Percentiles rank a stretch among this genome's conserved stretches.
Conservation (phyloP, 805 yeast genomes). For the Priceomyces castillae region DNA sequence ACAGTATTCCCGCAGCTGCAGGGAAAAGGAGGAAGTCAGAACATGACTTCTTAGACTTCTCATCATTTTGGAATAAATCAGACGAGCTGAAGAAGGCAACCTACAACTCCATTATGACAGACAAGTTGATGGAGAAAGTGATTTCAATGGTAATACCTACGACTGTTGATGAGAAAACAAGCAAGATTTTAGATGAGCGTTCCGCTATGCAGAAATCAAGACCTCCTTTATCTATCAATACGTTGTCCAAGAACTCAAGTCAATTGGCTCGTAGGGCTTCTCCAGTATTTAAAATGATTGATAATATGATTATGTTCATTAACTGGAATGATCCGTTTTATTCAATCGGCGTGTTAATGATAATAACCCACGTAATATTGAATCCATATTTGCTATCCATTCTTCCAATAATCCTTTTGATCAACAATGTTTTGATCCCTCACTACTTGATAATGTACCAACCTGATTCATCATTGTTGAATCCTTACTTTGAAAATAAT, state of each 20-base stretch:
- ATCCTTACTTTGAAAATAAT: conserved; percentile 19
- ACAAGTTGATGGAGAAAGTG: conserved; percentile 69
- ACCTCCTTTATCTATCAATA: conserved; percentile 67
- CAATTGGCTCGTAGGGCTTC: conserved; percentile 61
- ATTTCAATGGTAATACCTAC: conserved; percentile 73
- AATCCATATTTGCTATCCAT: conserved; percentile 56
- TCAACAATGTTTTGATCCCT: conserved; percentile 63
- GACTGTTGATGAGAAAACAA: conserved; percentile 38
- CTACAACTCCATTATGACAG: conserved; percentile 41
- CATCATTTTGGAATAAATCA: conserved; percentile 25
- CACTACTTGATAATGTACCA: conserved; percentile 60
- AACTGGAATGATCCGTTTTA: conserved; percentile 64
- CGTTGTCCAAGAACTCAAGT: conserved; percentile 67
- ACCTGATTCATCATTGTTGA: conserved; percentile 46
- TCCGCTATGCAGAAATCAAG: conserved; percentile 58
- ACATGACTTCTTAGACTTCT: conserved; percentile 12
- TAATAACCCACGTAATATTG: conserved; percentile 52
- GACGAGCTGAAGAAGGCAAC: conserved; percentile 19
- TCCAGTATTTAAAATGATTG: conserved; percentile 58
- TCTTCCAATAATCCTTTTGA: conserved; percentile 53
- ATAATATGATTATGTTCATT: conserved; percentile 51
- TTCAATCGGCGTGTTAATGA: conserved; percentile 55
- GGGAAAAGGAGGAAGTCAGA: conserved; percentile 9
- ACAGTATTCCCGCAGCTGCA: not conserved
- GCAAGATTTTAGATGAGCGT: conserved; percentile 46